phyloP scores from a whole-genome alignment of 2,329 filamentous ascomycete genomes.

The Botryotinia globosa region DNA sequence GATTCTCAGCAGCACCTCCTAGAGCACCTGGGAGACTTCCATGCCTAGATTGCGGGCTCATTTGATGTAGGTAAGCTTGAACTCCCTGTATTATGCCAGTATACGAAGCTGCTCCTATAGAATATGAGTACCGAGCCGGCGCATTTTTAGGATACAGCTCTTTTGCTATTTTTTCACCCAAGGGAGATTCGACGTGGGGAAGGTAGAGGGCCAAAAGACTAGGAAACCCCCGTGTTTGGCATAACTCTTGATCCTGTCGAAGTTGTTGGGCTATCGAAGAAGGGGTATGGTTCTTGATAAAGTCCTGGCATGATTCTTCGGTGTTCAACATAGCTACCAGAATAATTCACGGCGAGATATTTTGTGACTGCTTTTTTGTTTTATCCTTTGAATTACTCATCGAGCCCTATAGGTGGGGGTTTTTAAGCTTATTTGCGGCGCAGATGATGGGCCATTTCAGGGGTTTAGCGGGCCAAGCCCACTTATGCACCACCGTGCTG shows the following conservation, averaged over 20 bases:
- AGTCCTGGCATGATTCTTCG: constrained; percentile 12
- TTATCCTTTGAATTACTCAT: not conserved
- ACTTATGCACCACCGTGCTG: not conserved
- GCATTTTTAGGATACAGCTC: constrained; percentile 23
- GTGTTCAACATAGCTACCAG: constrained; percentile 8
- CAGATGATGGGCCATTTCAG: not conserved
- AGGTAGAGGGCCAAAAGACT: constrained; percentile 24
- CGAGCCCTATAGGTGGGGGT: not conserved
- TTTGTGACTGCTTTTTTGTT: not conserved
- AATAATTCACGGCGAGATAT: not conserved
- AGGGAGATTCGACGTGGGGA: constrained; percentile 9
- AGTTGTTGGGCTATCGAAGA: constrained; percentile 24
- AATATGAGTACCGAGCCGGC: constrained; percentile 1
- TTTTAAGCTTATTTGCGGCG: not conserved
- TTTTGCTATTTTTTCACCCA: constrained; percentile 18
- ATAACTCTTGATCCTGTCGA: constrained; percentile 22
- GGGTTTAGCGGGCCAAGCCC: not conserved
- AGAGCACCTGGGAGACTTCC: constrained; percentile 21
- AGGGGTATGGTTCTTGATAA: constrained; percentile 17
- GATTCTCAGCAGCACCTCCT: not conserved
- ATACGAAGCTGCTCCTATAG: not conserved
- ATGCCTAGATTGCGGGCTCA: constrained; percentile 12
- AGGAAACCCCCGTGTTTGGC: constrained; percentile 21
- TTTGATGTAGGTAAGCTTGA: constrained; percentile 23
- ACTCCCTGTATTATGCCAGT: constrained; percentile 22